These are phyloP conservation scores for Sedum album DNA, from an alignment of 164 flowering plant species.

Conservation along the genomic window DNA sequence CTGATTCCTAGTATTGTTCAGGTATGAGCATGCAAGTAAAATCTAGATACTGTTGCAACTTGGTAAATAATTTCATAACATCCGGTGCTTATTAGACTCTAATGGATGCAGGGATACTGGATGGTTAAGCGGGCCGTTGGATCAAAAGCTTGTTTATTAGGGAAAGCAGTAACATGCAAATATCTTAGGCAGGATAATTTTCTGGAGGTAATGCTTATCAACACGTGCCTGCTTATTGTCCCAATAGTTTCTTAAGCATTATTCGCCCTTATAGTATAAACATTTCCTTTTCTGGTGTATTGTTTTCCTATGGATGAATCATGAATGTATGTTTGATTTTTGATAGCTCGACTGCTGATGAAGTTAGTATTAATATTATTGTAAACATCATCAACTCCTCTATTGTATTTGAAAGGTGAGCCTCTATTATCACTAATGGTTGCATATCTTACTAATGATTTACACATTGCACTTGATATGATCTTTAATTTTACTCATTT, in stretches of 20 bases:
- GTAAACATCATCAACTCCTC: not conserved
- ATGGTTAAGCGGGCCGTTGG: constrained; percentile 99
- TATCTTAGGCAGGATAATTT: constrained; percentile 82
- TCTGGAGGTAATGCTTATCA: constrained; percentile 57
- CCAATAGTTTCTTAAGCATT: not conserved
- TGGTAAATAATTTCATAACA: not conserved
- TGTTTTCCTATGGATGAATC: not conserved
- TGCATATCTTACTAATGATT: not conserved
- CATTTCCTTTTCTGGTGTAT: not conserved
- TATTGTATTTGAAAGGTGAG: not conserved
- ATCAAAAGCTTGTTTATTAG: constrained; percentile 85
- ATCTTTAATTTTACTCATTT: too few species aligned
- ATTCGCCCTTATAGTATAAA: not conserved
- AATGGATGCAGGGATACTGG: constrained; percentile 71
- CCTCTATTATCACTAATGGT: too few species aligned
- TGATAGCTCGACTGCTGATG: not conserved
- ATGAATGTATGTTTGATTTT: not conserved
- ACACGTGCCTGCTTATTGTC: not conserved
- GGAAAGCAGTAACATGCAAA: constrained; percentile 90
- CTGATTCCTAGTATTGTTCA: constrained; percentile 87
- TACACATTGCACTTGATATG: not conserved
- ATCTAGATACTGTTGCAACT: not conserved
- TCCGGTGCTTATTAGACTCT: constrained; percentile 11
- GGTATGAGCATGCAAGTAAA: constrained; percentile 31
- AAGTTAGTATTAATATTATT: too few species aligned